Base-by-base conservation (phyloP, 257 asterid genomes). In the Osmanthus fragrans region DNA sequence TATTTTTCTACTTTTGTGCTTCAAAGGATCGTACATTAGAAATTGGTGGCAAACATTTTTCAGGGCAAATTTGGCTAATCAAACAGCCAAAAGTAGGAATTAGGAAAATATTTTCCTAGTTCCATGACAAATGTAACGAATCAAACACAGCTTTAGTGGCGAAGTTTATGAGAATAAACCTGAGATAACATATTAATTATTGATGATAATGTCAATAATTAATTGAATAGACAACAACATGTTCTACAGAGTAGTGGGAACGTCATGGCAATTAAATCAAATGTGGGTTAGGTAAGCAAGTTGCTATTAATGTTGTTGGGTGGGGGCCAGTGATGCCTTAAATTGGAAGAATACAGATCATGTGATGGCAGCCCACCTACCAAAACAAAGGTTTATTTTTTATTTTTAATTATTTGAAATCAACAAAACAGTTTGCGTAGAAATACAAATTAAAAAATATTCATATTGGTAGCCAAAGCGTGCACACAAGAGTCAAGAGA, bases 211-310 rank as follows among this genome's bases (percentile, higher is more conserved):
- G 0, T 25, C 27, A 25, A 25, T 25, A 25, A 25, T 25, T 25
- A 25, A 25, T 25, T 25, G 27, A 1, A 25, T 25, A 1, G 27
- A 25, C 1, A 25, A 1, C 27, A 25, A 47, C 56, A 13, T 47
- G 15, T 4, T 47, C 15, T 47, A 3, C 23, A 5, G 9, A 15
- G 60, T 51, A 18, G 49, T 11, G 15, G 60, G 60, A 0, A n/a
- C 9, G 27, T 54, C 64, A 5, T 54, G 23, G 27, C 15, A 2
- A 58, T 7, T 23, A 23, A 58, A 23, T 21, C 12, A 23, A 23
- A 60, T 12, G 69, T 1, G 69, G 36, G 69, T 63, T 63, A 58
- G 69, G 69, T 63, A 63, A 9, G 69, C 69, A 63, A 63, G n/a
- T 63, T 27, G 36, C 69, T 25, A 27, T 8, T 63, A 63, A 25